Conservation (phyloP, 805 yeast genomes). For the Blastobotrys muscicola region DNA sequence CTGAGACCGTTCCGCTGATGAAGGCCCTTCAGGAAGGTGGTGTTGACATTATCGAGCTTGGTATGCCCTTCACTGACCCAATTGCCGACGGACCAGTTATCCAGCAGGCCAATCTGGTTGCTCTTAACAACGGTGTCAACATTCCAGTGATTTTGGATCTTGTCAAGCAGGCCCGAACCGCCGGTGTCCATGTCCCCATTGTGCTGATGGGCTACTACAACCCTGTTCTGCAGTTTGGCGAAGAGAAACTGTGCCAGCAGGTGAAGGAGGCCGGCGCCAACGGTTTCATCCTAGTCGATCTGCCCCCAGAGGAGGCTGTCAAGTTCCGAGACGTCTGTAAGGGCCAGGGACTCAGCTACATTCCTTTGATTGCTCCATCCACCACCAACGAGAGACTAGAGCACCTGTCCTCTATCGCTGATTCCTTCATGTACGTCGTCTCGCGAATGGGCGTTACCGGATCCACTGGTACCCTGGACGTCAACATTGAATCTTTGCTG, state of each 20-base stretch:
- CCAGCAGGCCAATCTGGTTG: slow-evolving; percentile 70
- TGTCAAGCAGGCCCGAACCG: slow-evolving; percentile 63
- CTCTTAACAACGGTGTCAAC: slow-evolving; percentile 76
- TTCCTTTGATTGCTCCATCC: slow-evolving; percentile 95
- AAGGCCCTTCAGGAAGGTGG: slow-evolving; percentile 92
- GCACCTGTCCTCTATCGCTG: slow-evolving; percentile 75
- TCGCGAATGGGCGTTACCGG: slow-evolving; percentile 99
- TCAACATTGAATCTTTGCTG: slow-evolving; percentile 58
- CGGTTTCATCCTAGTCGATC: slow-evolving; percentile 88
- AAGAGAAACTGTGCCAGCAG: slow-evolving; percentile 67
- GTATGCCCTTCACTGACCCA: slow-evolving; percentile 96
- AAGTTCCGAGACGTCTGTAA: slow-evolving; percentile 70
- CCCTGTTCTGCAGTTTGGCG: slow-evolving; percentile 87
- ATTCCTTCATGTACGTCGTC: slow-evolving; percentile 91
- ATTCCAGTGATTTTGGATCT: slow-evolving; percentile 59
- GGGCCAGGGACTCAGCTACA: slow-evolving; percentile 62
- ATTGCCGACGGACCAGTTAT: slow-evolving; percentile 98
- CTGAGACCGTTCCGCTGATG: slow-evolving; percentile 78
- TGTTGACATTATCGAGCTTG: slow-evolving; percentile 87
- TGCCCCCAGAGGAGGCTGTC: slow-evolving; percentile 97
- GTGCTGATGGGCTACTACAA: slow-evolving; percentile 97
- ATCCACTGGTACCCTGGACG: slow-evolving; percentile 55
- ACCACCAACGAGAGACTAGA: slow-evolving; percentile 84
- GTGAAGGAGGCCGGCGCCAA: slow-evolving; percentile 86
- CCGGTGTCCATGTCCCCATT: slow-evolving; percentile 82